A percentile compares a stretch with the other conserved stretches of the same genome.
These are phyloP conservation scores for Pseudocercospora eumusae DNA, from an alignment of 2,329 filamentous ascomycete species.

Conservation along the genomic window DNA sequence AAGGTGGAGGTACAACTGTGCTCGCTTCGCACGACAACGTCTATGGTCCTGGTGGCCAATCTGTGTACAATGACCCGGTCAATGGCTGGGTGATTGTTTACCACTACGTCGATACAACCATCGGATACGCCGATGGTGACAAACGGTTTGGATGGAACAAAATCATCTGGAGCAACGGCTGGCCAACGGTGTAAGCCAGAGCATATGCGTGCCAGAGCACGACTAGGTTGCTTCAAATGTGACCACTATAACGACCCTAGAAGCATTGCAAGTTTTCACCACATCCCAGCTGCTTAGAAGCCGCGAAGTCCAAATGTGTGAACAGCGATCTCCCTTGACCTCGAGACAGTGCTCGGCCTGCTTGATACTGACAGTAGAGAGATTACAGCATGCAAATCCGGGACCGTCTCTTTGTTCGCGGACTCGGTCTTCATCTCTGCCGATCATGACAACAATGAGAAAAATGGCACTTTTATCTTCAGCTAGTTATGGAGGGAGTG, in stretches of 20 bases:
- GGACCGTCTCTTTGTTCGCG: not conserved
- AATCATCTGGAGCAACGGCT: conserved; percentile 53
- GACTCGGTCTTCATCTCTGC: not conserved
- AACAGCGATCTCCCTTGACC: not conserved
- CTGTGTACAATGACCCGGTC: conserved; percentile 55
- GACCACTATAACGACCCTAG: too few species aligned
- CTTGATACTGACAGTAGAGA: not conserved
- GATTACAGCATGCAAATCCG: not conserved
- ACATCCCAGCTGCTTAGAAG: too few species aligned
- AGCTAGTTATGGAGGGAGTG: not conserved
- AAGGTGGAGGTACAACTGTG: conserved; percentile 62
- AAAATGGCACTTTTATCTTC: not conserved
- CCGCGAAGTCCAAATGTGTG: too few species aligned
- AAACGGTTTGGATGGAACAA: conserved; percentile 57
- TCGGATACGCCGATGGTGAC: conserved; percentile 42
- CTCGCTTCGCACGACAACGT: conserved; percentile 61
- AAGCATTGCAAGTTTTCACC: too few species aligned
- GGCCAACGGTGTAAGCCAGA: conserved; percentile 43
- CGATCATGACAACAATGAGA: not conserved
- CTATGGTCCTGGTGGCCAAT: conserved; percentile 68
- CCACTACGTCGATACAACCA: conserved; percentile 60
- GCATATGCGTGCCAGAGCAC: too few species aligned
- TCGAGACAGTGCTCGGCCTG: not conserved
- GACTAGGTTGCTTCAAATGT: too few species aligned
- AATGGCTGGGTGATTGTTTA: conserved; percentile 62